Evolutionary conservation across 495 filamentous ascomycete species (phyloP).

Genomic region (Hypoxylon rickii): DNA sequence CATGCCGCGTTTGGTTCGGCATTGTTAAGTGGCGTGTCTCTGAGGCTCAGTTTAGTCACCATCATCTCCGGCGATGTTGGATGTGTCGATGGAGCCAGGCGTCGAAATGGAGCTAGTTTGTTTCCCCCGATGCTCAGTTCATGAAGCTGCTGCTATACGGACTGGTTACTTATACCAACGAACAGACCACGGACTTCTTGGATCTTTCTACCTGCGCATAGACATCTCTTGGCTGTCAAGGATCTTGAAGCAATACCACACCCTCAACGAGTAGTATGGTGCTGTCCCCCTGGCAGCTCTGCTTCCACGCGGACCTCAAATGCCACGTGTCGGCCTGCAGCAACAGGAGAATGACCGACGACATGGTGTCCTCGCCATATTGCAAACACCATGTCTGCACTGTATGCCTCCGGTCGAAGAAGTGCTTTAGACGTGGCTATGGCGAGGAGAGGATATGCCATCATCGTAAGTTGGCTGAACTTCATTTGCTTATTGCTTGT

Average conservation of each 20-base stretch:
- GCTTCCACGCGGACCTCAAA: conserved; percentile 28
- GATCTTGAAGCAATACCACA: no score
- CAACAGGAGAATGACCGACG: conserved; percentile 16
- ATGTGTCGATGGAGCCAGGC: no score
- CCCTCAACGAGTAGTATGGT: conserved; percentile 1
- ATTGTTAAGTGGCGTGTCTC: conserved; percentile 3
- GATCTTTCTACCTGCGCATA: no score
- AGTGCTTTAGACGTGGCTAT: conserved; percentile 19
- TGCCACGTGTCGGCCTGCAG: conserved; percentile 19
- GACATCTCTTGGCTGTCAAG: no score
- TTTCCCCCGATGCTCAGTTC: no score
- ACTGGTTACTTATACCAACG: no score
- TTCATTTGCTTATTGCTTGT: background rate
- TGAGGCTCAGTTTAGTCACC: no score
- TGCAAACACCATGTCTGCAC: conserved; percentile 19
- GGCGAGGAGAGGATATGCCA: conserved; percentile 27
- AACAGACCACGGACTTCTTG: no score
- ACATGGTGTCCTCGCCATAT: conserved; percentile 8
- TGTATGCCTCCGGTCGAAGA: conserved; percentile 7
- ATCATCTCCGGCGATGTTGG: no score
- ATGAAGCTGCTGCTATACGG: no score
- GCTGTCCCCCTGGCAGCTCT: conserved; percentile 30
- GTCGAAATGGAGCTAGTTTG: no score
- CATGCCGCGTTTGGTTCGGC: conserved; percentile 22
- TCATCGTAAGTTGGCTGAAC: conserved; percentile 12